Evolutionary conservation across 2,329 filamentous ascomycete genomes (phyloP), one percentile per base, ranked within the genome.

Genomic region (Cucurbitaria berberidis): DNA sequence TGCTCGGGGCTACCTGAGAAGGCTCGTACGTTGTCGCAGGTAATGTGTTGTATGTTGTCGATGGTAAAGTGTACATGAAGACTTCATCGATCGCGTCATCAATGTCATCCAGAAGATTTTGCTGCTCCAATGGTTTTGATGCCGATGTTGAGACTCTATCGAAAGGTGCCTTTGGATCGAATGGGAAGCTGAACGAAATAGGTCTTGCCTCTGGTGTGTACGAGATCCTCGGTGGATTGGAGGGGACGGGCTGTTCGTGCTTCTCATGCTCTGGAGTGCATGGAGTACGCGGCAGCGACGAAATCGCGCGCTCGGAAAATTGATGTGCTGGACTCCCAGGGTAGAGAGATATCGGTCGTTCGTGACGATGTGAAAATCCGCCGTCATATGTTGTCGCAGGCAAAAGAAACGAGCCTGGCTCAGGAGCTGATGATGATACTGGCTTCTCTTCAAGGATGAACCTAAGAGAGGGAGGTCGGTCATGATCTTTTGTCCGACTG

Each of bases 41-140:
- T 7, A 64, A 42, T 7, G 34, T 29, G 19, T 54, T 45, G 35
- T 59, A 64, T 9, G 53, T 56, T 8, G 55, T 56, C 11, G 57
- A 53, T 13, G 62, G 48, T 9, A 55, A 51, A n/a, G 53, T 60
- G 45, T 57, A 66, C 39, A 58, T 50, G 39, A 62, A 66, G 32
- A 56, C 55, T 41, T 66, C 62, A 21, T 68, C 64, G 34, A 68
- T 68, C 4, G 64, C 64, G 26, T 62, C 59, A 45, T 68, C 64
- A 27, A 68, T 68, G 7, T 68, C 57, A 15, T 62, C 51, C 16
- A 68, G 53, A 6, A 68, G 40, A 15, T 60, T 58, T 18, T 60
- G 53, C 29, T 60, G 56, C 5, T 50, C 47, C 6, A 48, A 45
- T 18, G 57, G 57, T 2, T 48, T 48, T 15, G 44, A 41, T 16